These are phyloP conservation scores for Talaromyces sp. DNA, from an alignment of 2,329 filamentous ascomycete species.

Conservation along the genomic window DNA sequence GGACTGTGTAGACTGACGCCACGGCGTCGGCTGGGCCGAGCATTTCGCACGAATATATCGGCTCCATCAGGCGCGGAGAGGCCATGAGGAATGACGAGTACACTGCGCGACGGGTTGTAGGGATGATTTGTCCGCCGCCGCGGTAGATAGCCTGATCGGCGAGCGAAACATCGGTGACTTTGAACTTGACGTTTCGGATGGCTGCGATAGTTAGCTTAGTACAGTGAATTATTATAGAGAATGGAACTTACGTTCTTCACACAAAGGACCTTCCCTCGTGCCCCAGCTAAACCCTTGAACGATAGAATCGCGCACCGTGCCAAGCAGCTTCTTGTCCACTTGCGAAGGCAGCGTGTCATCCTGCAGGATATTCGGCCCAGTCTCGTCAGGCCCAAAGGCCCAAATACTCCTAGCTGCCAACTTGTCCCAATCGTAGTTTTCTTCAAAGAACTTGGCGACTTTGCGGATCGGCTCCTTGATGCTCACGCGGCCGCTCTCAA, in stretches of 20 bases:
- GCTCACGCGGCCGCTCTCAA: conserved; percentile 81
- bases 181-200: conserved; percentile 97
- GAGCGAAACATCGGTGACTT: conserved; percentile 83
- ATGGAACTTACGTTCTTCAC: conserved; percentile 79
- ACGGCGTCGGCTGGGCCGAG: conserved; percentile 87
- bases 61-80: conserved; percentile 92
- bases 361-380: conserved; percentile 89
- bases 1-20: conserved; percentile 82
- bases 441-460: conserved; percentile 94
- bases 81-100: conserved; percentile 98
- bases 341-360: conserved; percentile 94
- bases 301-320: conserved; percentile 83
- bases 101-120: conserved; percentile 83
- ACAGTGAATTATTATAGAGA: conserved; percentile 6
- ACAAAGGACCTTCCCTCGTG: conserved; percentile 87
- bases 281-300: conserved; percentile 97
- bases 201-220: conserved; percentile 46
- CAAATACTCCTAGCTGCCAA: conserved; percentile 92
- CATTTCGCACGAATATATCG: conserved; percentile 87
- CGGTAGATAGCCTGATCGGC: conserved; percentile 89
- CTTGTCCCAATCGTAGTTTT: conserved; percentile 95
- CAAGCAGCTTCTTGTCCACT: conserved; percentile 86
- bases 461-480: conserved; percentile 91
- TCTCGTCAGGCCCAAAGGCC: conserved; percentile 96
- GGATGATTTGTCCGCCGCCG: conserved; percentile 95